phyloP scores from a whole-genome alignment of 768 basidiomycete genomes.

The Termitomyces sp. region DNA sequence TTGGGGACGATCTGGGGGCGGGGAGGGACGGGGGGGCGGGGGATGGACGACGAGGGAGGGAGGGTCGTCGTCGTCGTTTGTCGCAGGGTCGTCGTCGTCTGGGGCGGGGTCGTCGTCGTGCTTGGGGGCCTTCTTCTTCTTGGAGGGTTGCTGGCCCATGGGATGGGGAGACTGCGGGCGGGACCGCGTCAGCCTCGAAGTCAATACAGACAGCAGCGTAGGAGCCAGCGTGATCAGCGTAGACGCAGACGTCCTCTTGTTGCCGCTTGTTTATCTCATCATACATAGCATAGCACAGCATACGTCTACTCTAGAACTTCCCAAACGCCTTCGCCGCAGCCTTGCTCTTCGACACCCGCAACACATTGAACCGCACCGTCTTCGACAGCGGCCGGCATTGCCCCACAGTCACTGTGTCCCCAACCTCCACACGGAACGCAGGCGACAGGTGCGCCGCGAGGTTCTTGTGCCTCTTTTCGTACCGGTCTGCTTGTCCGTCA shows the following conservation, averaged over 20 bases:
- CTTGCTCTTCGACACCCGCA: conserved; percentile 94
- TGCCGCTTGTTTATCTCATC: conserved; percentile 21
- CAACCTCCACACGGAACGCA: conserved; percentile 96
- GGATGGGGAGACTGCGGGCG: conserved; percentile 73
- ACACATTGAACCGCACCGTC: conserved; percentile 98
- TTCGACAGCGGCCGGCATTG: conserved; percentile 99
- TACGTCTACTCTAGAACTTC: conserved; percentile 66
- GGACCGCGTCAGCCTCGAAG: conserved; percentile 69
- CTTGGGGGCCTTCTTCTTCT: conserved; percentile 76
- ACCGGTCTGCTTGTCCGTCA: conserved; percentile 66
- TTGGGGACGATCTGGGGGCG: conserved; percentile 26
- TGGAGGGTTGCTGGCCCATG: conserved; percentile 86
- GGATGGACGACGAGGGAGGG: conserved; percentile 22
- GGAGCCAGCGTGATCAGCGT: conserved; percentile 66
- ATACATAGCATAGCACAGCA: not conserved
- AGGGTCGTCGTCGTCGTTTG: conserved; percentile 28
- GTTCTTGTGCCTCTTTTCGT: conserved; percentile 99
- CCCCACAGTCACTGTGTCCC: conserved; percentile 96
- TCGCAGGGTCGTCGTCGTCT: conserved; percentile 38
- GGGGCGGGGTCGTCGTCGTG: conserved; percentile 63
- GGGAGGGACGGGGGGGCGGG: conserved; percentile 34
- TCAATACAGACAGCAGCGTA: conserved; percentile 73
- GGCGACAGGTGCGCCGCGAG: conserved; percentile 95
- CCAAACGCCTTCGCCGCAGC: conserved; percentile 87
- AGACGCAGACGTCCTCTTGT: conserved; percentile 5